A percentile compares a stretch with the other conserved stretches of the same genome.
Evolutionary conservation across 2,329 filamentous ascomycete genomes (phyloP).

Genomic region (Ophiostoma novo-ulmi): DNA sequence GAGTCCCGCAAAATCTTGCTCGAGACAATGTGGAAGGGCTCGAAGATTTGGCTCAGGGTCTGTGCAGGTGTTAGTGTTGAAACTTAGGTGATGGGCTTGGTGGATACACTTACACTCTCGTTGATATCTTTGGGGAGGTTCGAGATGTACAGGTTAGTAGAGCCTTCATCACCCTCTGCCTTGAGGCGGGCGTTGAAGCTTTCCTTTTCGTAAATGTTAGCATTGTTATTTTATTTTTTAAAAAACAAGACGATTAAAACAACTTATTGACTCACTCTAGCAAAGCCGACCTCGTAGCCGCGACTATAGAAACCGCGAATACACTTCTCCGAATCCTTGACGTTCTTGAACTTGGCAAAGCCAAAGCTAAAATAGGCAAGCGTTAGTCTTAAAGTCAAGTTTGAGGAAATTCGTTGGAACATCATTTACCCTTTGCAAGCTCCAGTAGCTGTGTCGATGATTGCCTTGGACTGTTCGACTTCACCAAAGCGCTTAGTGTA

Average conservation of each 20-base stretch:
- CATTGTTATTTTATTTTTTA: slow-evolving; percentile 21
- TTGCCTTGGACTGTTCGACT: slow-evolving; percentile 96
- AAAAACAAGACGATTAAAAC: background rate
- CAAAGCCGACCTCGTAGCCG: slow-evolving; percentile 96
- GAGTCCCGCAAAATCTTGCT: slow-evolving; percentile 91
- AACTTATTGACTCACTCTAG: slow-evolving; percentile 57
- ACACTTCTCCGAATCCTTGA: slow-evolving; percentile 85
- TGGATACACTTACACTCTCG: slow-evolving; percentile 63
- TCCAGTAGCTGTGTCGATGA: slow-evolving; percentile 89
- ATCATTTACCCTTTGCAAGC: slow-evolving; percentile 83
- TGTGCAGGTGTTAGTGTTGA: slow-evolving; percentile 33
- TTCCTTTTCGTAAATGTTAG: slow-evolving; percentile 53
- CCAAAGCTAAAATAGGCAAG: slow-evolving; percentile 62
- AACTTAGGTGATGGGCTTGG: background rate
- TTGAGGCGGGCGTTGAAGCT: slow-evolving; percentile 98
- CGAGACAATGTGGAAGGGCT: slow-evolving; percentile 77
- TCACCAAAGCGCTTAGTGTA: slow-evolving; percentile 86
- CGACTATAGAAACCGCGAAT: slow-evolving; percentile 92
- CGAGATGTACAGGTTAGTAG: slow-evolving; percentile 96
- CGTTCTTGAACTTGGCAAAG: slow-evolving; percentile 90
- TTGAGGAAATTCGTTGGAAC: background rate
- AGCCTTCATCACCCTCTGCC: slow-evolving; percentile 81
- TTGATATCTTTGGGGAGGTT: slow-evolving; percentile 90
- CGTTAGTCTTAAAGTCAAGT: background rate
- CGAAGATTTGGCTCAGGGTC: slow-evolving; percentile 74